Base-by-base conservation (phyloP, 352 stramenopile species). In the Phytophthora fragariae region DNA sequence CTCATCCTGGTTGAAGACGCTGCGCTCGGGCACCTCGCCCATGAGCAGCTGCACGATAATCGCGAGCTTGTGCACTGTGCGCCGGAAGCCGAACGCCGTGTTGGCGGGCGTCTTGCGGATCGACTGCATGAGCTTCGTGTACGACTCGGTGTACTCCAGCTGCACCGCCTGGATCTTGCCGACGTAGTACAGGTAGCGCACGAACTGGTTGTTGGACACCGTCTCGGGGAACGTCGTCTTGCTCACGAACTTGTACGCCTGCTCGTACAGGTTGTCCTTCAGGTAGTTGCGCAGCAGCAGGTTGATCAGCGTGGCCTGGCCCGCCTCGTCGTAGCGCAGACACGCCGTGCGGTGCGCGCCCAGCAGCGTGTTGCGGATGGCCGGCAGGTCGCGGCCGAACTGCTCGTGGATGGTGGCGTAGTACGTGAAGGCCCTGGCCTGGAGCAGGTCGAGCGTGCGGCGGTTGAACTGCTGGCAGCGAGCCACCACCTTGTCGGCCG, bases 121-220 rank as follows among this genome's bases (percentile, higher is more conserved):
- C 47, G 92, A 98, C 85, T 99, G 97, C 81, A 92, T 97, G 5
- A 99, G 82, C 70, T 98, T 98, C 24, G 92, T 98, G 85, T 98
- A 98, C 55, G 98, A 95, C 54, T 98, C 91, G 5, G 97, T 98
- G 84, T 99, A 99, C 84, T 99, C 97, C 31, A 99, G 89, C 70
- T 99, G 92, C 44, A 99, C 83, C 14, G 98, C 97, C 72, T 99
- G 92, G 62, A 99, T 98, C 52, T 98, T 94, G 68, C 97, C 89
- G 15, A 95, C 88, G 77, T 99, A 99, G 80, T 99, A 99, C 62
- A 99, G 76, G 75, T 99, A 99, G 39, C 98, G 92, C 70, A 98
- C 97, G 65, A 99, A 97, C 86, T 99, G 97, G 81, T 99, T 99
- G 88, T 99, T 99, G n/a, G 93, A 98, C 21, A 97, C 93, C 7